These are phyloP conservation scores for Phyllostachys edulis DNA, from an alignment of 176 grass and related monocot species.

Conservation along the genomic window DNA sequence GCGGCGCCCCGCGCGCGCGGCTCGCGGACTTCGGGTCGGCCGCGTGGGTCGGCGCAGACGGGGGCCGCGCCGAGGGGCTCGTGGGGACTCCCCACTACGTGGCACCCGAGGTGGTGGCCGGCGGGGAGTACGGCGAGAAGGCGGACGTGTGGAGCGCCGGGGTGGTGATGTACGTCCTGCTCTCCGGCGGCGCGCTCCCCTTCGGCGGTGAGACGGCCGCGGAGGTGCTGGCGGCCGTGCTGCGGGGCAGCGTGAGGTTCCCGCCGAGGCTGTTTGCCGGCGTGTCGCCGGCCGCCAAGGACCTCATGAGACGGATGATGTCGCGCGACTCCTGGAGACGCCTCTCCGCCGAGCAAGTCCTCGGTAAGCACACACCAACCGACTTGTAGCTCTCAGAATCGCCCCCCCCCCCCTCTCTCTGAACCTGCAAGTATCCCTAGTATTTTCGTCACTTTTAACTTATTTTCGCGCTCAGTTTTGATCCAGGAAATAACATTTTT, in stretches of 20 bases:
- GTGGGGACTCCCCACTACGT: conserved; percentile 85
- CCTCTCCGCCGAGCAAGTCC: conserved; percentile 80
- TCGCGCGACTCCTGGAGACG: conserved; percentile 59
- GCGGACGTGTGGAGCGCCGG: conserved; percentile 85
- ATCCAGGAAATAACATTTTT: not conserved
- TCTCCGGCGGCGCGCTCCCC: conserved; percentile 71
- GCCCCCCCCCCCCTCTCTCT: too few species aligned
- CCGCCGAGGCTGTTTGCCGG: conserved; percentile 53
- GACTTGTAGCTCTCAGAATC: not conserved
- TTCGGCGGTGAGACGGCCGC: conserved; percentile 64
- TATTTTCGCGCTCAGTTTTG: not conserved
- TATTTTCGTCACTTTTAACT: not conserved
- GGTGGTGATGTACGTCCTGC: conserved; percentile 82
- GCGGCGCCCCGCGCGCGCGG: conserved; percentile 22
- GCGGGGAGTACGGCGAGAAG: conserved; percentile 74
- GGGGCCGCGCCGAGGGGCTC: conserved; percentile 55
- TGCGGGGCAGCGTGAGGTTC: conserved; percentile 56
- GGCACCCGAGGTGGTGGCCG: conserved; percentile 71
- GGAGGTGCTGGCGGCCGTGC: conserved; percentile 63
- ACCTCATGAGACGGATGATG: conserved; percentile 83
- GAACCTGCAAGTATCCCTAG: too few species aligned
- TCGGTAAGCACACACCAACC: conserved; percentile 43
- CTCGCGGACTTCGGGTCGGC: conserved; percentile 89
- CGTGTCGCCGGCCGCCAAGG: conserved; percentile 68
- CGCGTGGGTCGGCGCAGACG: conserved; percentile 44